Evolutionary conservation across 1,139 yeast species (phyloP), one percentile per base, ranked within the genome.

Genomic region (Ogataea hybrid): DNA sequence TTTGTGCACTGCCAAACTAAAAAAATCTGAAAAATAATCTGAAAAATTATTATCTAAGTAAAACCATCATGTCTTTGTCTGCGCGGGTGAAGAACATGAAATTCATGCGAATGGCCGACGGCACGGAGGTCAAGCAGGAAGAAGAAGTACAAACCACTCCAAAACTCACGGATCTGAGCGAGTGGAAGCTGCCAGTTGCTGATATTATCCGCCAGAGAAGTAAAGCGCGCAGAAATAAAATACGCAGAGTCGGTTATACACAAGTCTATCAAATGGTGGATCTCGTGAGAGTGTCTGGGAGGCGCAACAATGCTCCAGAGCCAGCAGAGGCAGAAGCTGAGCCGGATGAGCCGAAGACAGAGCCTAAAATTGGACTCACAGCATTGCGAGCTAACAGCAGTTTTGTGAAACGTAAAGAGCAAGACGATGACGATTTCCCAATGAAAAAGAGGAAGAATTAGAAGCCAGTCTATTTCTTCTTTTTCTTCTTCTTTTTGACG

Each of bases 41-140:
- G 4, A 21, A 28, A 32, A 32, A 18, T 18, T 20, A 25, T 28
- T 14, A 28, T 39, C 14, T 5, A 23, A 20, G 6, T 25, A 17
- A 4, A 17, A 12, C 18, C 34, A 39, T 14, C 34, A 39, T 39
- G 42, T 39, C 42, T 28, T 69, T 81, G 52, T 81, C 88, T n/a
- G 72, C 74, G 52, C 70, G 84, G 53, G 81, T 83, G 54, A 66
- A 79, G 75, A 81, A 79, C 71, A 83, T 83, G 90, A 83, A 83
- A 71, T 77, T 77, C 62, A 77, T 77, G 82, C 64, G 66, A 49
- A 65, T 62, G 41, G 75, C 74, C 4, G 69, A 63, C 32, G 59
- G 62, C 14, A 61, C 56, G 38, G 65, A 62, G 42, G 64, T 62
- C 41, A 66, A 60, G 32, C 58, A 63, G 33, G 61, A 64, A 37